phyloP scores from a whole-genome alignment of 2,329 filamentous ascomycete species.

The Pseudogymnoascus sp. region DNA sequence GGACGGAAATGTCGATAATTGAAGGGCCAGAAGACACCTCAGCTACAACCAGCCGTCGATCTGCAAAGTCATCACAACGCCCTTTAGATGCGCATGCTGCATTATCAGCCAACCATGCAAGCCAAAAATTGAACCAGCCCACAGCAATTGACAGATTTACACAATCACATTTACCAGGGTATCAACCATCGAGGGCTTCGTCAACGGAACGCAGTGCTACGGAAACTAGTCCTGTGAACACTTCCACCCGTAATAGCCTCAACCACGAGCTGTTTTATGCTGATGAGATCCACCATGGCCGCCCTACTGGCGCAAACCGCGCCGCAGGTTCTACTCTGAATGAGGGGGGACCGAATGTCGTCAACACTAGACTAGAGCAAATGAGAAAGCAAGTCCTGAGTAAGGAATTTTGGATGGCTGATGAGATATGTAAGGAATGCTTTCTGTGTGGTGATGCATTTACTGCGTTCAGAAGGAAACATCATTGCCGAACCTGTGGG shows the following conservation, averaged over 20 bases:
- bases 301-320: conserved; percentile 38
- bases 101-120: conserved; percentile 19
- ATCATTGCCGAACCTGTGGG: conserved; percentile 93
- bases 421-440: conserved; percentile 96
- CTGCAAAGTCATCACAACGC: conserved; percentile 25
- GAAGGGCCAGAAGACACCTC: not conserved
- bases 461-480: conserved; percentile 88
- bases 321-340: conserved; percentile 51
- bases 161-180: conserved; percentile 38
- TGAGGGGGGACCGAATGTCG: conserved; percentile 50
- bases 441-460: conserved; percentile 88
- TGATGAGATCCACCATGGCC: conserved; percentile 32
- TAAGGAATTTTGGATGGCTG: conserved; percentile 98
- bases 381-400: conserved; percentile 83
- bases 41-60: conserved; percentile 11
- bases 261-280: conserved; percentile 50
- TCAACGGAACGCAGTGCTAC: conserved; percentile 51
- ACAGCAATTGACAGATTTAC: conserved; percentile 32
- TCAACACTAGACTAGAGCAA: conserved; percentile 57
- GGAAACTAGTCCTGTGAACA: conserved; percentile 50
- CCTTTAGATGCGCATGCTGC: conserved; percentile 27
- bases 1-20: conserved; percentile 5
- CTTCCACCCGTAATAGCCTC: conserved; percentile 51
- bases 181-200: conserved; percentile 47
- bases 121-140: conserved; percentile 28